Conservation (phyloP, 2,329 filamentous ascomycete species). For the Sclerotinia spermophila region DNA sequence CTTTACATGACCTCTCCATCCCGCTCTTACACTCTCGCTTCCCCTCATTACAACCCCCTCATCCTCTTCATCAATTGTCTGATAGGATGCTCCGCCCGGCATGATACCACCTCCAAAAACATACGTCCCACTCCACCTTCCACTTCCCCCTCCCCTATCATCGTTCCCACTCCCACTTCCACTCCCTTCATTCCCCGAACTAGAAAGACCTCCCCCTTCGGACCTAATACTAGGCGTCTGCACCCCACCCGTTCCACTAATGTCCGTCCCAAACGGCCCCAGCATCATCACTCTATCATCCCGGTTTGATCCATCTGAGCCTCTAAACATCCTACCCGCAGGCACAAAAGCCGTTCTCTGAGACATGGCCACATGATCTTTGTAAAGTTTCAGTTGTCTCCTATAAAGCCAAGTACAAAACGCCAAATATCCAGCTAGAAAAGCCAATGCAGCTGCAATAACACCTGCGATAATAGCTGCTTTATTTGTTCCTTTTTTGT, state of each 20-base stretch:
- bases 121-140: neutral
- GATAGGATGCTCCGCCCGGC: conserved; percentile 25
- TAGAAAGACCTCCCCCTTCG: neutral
- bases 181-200: conserved; percentile 5
- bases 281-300: conserved; percentile 21
- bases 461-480: conserved; percentile 49
- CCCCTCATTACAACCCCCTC: conserved; percentile 24
- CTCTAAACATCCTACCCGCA: neutral
- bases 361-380: conserved; percentile 62
- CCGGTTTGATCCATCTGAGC: neutral
- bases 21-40: conserved; percentile 30
- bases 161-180: conserved; percentile 9
- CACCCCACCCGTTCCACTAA: conserved; percentile 13
- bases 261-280: conserved; percentile 32
- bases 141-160: neutral
- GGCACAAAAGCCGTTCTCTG: conserved; percentile 51
- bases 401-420: conserved; percentile 73
- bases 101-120: conserved; percentile 29
- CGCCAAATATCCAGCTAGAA: conserved; percentile 61
- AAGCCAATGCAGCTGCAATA: conserved; percentile 61
- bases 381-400: conserved; percentile 66
- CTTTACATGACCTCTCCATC: conserved; percentile 30
- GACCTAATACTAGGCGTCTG: conserved; percentile 13
- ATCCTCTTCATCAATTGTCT: conserved; percentile 34
- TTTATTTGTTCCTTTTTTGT: conserved; percentile 33